Evolutionary conservation across 2,329 filamentous ascomycete species (phyloP).

Genomic region (Clonostachys rhizophaga): DNA sequence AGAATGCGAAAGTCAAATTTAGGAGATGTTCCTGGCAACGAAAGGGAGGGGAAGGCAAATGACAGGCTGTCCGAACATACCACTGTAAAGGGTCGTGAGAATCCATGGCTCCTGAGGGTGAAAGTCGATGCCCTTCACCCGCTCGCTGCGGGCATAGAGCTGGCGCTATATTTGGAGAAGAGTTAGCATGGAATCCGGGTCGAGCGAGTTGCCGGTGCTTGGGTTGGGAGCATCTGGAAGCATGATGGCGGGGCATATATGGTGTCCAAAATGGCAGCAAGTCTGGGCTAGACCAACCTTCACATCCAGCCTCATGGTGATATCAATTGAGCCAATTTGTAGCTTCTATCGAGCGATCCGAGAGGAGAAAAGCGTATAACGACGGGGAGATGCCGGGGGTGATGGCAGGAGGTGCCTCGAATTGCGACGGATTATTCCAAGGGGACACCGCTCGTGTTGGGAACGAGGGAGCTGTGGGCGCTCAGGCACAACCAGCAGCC

Average conservation of each 20-base stretch:
- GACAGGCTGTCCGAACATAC: slow-evolving; percentile 41
- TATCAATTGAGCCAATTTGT: too few relatives aligned
- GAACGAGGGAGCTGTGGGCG: too few relatives aligned
- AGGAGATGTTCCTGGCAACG: not conserved
- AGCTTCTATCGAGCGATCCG: too few relatives aligned
- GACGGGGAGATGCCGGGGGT: too few relatives aligned
- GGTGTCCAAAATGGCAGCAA: not conserved
- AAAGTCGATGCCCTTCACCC: slow-evolving; percentile 96
- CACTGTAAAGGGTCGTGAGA: slow-evolving; percentile 93
- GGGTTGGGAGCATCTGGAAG: too few relatives aligned
- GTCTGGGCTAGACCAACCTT: slow-evolving; percentile 19
- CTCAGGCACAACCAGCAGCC: too few relatives aligned
- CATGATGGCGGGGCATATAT: slow-evolving; percentile 2
- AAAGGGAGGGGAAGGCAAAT: not conserved
- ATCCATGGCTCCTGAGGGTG: slow-evolving; percentile 97
- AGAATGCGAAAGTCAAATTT: slow-evolving; percentile 2
- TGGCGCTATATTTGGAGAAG: slow-evolving; percentile 25
- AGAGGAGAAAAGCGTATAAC: too few relatives aligned
- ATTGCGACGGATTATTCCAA: too few relatives aligned
- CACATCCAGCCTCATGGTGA: slow-evolving; percentile 35
- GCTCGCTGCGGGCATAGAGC: slow-evolving; percentile 75
- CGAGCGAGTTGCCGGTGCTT: slow-evolving; percentile 2
- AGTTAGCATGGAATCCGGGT: not conserved
- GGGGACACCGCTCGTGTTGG: too few relatives aligned
- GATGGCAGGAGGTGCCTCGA: too few relatives aligned